phyloP scores from a whole-genome alignment of 352 stramenopile genomes.

The Pythium oligandrum region DNA sequence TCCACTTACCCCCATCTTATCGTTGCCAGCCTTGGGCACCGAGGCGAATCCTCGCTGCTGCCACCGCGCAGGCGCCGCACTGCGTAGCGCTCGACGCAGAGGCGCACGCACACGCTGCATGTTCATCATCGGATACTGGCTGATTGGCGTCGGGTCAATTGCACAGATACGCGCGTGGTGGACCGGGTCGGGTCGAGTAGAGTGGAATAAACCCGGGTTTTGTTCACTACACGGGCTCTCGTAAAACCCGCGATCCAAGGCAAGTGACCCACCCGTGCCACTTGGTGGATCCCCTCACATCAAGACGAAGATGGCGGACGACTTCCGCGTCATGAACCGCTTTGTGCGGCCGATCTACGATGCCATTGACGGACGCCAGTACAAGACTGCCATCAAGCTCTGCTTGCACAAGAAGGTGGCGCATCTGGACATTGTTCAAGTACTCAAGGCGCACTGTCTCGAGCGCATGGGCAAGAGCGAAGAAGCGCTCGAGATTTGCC shows the following conservation, averaged over 20 bases:
- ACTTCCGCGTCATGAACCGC: conserved; percentile 57
- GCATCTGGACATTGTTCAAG: conserved; percentile 71
- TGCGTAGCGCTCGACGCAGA: conserved; percentile 12
- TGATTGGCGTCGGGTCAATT: no score
- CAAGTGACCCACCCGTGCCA: no score
- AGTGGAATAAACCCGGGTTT: no score
- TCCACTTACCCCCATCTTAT: conserved; percentile 64
- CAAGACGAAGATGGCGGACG: conserved; percentile 37
- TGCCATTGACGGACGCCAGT: conserved; percentile 74
- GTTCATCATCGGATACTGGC: no score
- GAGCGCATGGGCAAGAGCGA: conserved; percentile 65
- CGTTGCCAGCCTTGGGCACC: conserved; percentile 21
- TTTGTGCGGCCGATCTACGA: conserved; percentile 85
- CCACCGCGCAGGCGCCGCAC: neutral
- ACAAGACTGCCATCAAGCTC: conserved; percentile 80
- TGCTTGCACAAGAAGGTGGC: conserved; percentile 77
- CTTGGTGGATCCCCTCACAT: no score
- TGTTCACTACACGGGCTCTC: no score
- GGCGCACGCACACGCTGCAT: neutral
- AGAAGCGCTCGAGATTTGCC: conserved; percentile 72
- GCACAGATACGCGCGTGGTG: no score
- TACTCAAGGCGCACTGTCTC: conserved; percentile 83
- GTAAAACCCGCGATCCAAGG: no score
- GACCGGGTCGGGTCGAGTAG: no score
- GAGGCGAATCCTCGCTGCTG: conserved; percentile 38